phyloP scores from a whole-genome alignment of 345 rosid species.

The Rhodamnia argentea region DNA sequence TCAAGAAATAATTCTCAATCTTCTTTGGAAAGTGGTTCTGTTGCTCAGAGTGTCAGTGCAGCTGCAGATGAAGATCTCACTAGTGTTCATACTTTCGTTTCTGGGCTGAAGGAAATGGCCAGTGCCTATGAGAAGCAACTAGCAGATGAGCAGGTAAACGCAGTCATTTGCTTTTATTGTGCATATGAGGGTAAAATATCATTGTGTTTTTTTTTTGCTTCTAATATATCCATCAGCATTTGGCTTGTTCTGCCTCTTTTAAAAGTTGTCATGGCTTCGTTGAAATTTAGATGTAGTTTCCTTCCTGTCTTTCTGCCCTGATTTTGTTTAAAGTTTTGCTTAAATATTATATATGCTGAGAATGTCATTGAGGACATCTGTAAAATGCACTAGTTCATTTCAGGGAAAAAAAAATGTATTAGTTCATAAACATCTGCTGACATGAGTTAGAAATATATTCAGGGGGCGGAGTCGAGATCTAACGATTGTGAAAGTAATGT shows the following conservation, averaged over 20 bases:
- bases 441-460: not conserved
- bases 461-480: slow-evolving; percentile 21
- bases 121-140: slow-evolving; percentile 37
- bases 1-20: slow-evolving; percentile 74
- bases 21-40: slow-evolving; percentile 59
- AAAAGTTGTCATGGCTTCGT: not conserved
- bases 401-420: not conserved
- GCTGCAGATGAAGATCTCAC: slow-evolving; percentile 61
- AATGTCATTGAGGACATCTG: not conserved
- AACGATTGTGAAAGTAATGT: slow-evolving; percentile 23
- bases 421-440: not conserved
- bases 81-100: slow-evolving; percentile 62
- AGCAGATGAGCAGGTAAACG: slow-evolving; percentile 26
- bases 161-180: not conserved
- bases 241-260: not conserved
- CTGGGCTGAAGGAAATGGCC: slow-evolving; percentile 79
- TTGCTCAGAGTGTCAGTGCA: slow-evolving; percentile 37
- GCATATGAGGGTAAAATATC: not conserved
- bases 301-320: not conserved
- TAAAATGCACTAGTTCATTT: not conserved
- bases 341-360: not conserved
- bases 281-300: not conserved
- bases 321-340: not conserved
- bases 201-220: not conserved
- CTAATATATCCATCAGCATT: not conserved